phyloP scores from a whole-genome alignment of 495 filamentous ascomycete species.

The Trichoderma asperelloides region DNA sequence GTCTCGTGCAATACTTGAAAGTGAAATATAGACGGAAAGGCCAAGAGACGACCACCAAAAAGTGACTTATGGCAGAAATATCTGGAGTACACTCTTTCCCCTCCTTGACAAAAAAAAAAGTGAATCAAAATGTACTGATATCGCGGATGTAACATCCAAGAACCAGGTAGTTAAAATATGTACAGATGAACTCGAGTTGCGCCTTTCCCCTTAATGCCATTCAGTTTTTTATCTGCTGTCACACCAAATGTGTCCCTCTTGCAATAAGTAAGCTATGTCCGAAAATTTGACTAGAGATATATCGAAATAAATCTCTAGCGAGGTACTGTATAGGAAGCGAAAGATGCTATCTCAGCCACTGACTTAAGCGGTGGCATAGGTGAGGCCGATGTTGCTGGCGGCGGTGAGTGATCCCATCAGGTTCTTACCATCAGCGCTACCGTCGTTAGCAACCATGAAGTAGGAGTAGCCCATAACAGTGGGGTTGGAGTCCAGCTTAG shows the following conservation, averaged over 20 bases:
- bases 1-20: neutral
- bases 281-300: constrained; percentile 7
- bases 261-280: constrained; percentile 5
- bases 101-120: neutral
- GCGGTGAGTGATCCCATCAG: constrained; percentile 30
- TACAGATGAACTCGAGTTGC: constrained; percentile 9
- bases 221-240: neutral
- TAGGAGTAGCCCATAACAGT: constrained; percentile 69
- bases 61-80: neutral
- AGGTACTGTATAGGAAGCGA: constrained; percentile 13
- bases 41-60: neutral
- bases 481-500: constrained; percentile 52
- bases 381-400: constrained; percentile 32
- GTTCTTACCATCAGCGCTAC: constrained; percentile 5
- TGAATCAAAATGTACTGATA: neutral
- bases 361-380: constrained; percentile 27
- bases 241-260: neutral
- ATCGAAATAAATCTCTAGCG: neutral
- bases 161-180: constrained; percentile 9
- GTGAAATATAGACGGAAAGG: neutral
- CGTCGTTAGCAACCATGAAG: constrained; percentile 57
- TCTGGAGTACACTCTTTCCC: neutral
- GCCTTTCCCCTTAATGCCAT: constrained; percentile 2
- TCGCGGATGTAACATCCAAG: constrained; percentile 3
- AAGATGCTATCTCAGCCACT: constrained; percentile 10